These are phyloP conservation scores for Rhizopus stolonifer DNA, from an alignment of 371 early-diverging fungal genomes.

Conservation along the genomic window DNA sequence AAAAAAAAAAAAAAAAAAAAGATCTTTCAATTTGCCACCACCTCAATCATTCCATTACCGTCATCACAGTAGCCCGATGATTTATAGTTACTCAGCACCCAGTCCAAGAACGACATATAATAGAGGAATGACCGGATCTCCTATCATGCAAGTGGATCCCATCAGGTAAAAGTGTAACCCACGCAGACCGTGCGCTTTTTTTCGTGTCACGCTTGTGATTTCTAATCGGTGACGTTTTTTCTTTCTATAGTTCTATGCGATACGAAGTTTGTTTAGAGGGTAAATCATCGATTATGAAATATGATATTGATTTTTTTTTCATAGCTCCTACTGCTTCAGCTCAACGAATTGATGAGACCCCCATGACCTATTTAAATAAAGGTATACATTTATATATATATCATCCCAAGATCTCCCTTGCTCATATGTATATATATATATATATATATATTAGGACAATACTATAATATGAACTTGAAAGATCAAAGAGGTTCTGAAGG, in stretches of 20 bases:
- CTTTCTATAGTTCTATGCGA: conserved; percentile 10
- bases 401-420: no score
- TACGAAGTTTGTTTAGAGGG: conserved; percentile 19
- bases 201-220: not conserved
- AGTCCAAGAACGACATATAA: not conserved
- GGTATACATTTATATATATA: conserved; percentile 8
- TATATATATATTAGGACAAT: conserved; percentile 49
- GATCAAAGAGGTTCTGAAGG: conserved; percentile 46
- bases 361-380: conserved; percentile 32
- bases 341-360: conserved; percentile 22
- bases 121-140: no score
- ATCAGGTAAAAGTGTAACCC: not conserved
- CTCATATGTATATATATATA: no score
- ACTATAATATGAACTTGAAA: conserved; percentile 46
- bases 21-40: no score
- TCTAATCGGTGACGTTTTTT: conserved; percentile 5
- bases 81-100: not conserved
- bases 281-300: not conserved
- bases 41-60: not conserved
- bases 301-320: not conserved
- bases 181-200: no score
- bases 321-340: conserved; percentile 33
- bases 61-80: not conserved
- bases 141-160: not conserved
- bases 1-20: conserved; percentile 4